Evolutionary conservation across 2,329 filamentous ascomycete species (phyloP).

Genomic region (Diaporthe nobilis): DNA sequence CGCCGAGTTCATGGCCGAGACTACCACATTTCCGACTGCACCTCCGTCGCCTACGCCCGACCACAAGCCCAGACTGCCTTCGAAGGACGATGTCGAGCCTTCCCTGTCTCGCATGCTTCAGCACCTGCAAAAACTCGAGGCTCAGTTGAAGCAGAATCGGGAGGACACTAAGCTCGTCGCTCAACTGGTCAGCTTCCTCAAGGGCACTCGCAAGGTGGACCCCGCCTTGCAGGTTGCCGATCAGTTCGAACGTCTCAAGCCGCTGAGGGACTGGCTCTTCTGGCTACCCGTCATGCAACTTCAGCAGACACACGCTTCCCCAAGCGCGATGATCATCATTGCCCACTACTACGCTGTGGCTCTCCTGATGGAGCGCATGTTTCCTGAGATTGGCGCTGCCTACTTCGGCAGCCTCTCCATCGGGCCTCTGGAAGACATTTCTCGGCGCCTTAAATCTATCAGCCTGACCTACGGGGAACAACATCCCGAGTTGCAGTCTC

Average conservation of each 20-base stretch:
- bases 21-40: slow-evolving; percentile 79
- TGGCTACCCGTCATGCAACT: slow-evolving; percentile 92
- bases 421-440: slow-evolving; percentile 87
- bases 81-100: slow-evolving; percentile 78
- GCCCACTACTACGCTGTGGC: slow-evolving; percentile 94
- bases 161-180: slow-evolving; percentile 78
- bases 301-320: slow-evolving; percentile 81
- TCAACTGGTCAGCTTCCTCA: slow-evolving; percentile 80
- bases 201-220: slow-evolving; percentile 79
- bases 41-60: slow-evolving; percentile 74
- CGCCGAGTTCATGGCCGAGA: slow-evolving; percentile 84
- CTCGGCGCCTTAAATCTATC: slow-evolving; percentile 79
- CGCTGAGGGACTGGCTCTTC: slow-evolving; percentile 92
- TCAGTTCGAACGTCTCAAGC: slow-evolving; percentile 91
- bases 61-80: slow-evolving; percentile 72
- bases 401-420: slow-evolving; percentile 89
- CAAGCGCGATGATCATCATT: slow-evolving; percentile 84
- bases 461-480: slow-evolving; percentile 72
- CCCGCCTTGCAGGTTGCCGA: slow-evolving; percentile 80
- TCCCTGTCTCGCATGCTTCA: slow-evolving; percentile 74
- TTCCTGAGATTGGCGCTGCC: slow-evolving; percentile 89
- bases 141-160: slow-evolving; percentile 76
- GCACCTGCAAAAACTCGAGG: slow-evolving; percentile 77
- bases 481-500: slow-evolving; percentile 69
- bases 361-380: slow-evolving; percentile 89